phyloP scores from a whole-genome alignment of 2,329 filamentous ascomycete species.

The Alternaria gansuensis region DNA sequence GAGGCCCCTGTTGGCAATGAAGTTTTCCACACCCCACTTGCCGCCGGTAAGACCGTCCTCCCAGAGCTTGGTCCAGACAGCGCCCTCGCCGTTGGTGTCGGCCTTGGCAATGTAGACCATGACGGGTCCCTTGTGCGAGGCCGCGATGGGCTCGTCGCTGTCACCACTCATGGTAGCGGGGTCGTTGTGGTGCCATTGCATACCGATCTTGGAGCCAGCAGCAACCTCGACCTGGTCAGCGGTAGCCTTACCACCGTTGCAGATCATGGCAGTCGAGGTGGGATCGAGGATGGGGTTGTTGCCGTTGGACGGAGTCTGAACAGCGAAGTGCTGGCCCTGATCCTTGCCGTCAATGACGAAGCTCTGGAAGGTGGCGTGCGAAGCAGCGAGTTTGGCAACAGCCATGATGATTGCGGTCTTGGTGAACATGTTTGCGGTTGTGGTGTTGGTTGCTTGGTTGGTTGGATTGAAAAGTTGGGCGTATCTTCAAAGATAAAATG shows the following conservation, averaged over 20 bases:
- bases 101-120: constrained; percentile 61
- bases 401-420: constrained; percentile 45
- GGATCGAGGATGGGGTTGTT: constrained; percentile 53
- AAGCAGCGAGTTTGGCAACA: constrained; percentile 46
- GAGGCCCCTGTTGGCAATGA: constrained; percentile 54
- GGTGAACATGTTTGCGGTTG: constrained; percentile 45
- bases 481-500: constrained; percentile 35
- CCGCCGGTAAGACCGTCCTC: constrained; percentile 48
- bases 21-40: constrained; percentile 53
- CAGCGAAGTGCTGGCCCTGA: constrained; percentile 48
- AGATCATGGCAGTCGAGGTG: constrained; percentile 47
- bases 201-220: constrained; percentile 57
- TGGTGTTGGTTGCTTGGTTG: constrained; percentile 27
- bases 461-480: constrained; percentile 20
- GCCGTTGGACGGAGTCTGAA: constrained; percentile 57
- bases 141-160: constrained; percentile 62
- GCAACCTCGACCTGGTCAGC: constrained; percentile 58
- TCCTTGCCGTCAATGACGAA: constrained; percentile 55
- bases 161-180: constrained; percentile 37
- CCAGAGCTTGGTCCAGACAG: constrained; percentile 61
- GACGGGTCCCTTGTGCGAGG: constrained; percentile 63
- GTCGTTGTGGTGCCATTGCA: constrained; percentile 62
- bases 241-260: constrained; percentile 47
- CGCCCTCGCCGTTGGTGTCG: constrained; percentile 56
- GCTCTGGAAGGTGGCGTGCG: constrained; percentile 51